Percentiles rank a stretch among this genome's conserved stretches.
These are phyloP conservation scores for Aureobasidium sp. DNA, from an alignment of 2,329 filamentous ascomycete genomes.

Conservation along the genomic window DNA sequence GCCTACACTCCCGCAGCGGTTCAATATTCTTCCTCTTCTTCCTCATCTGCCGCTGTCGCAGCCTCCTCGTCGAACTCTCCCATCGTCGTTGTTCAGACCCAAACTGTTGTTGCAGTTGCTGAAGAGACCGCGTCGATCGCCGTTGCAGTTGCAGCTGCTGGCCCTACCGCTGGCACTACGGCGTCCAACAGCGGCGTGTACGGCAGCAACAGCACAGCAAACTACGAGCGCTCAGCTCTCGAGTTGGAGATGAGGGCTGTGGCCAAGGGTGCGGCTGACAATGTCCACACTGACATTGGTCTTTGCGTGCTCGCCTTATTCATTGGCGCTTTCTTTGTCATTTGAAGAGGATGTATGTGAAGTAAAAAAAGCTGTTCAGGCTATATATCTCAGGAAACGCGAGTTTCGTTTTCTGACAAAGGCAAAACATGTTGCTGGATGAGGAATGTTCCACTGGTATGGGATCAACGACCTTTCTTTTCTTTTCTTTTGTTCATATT, in stretches of 20 bases:
- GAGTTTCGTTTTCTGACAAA: conserved; percentile 2
- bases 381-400: neutral
- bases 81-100: neutral
- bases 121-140: neutral
- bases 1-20: neutral
- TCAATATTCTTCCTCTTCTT: neutral
- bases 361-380: too few relatives aligned
- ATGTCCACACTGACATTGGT: conserved; percentile 1
- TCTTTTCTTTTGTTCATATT: too few relatives aligned
- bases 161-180: neutral
- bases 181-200: neutral
- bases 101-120: conserved; percentile 1
- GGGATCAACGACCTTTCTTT: too few relatives aligned
- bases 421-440: too few relatives aligned
- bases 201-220: neutral
- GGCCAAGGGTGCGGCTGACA: neutral
- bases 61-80: neutral
- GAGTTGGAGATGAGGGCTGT: conserved; percentile 4
- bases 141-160: neutral
- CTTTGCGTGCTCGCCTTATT: conserved; percentile 1
- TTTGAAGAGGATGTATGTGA: neutral
- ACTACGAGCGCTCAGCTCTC: neutral
- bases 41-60: neutral
- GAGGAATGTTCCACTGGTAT: too few relatives aligned
- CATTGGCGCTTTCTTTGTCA: conserved; percentile 8